These are phyloP conservation scores for Monosporascus sp. DNA, from an alignment of 2,329 filamentous ascomycete genomes.

Conservation along the genomic window DNA sequence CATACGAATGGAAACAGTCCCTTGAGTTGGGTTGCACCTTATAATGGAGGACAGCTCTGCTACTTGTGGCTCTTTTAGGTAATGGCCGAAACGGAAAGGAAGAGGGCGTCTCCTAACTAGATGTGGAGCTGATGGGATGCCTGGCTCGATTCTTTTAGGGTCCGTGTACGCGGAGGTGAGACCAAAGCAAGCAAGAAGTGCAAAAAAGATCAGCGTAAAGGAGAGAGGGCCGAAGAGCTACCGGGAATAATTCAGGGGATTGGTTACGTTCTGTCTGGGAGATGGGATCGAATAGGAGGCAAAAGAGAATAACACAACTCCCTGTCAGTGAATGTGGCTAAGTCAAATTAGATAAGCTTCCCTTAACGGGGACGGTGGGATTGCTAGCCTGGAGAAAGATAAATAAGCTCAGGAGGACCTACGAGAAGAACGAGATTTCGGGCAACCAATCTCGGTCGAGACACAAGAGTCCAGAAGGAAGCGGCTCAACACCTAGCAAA, in stretches of 20 bases:
- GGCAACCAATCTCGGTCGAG: constrained; percentile 5
- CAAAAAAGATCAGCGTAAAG: background rate
- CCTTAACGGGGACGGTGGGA: constrained; percentile 1
- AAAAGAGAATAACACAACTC: background rate
- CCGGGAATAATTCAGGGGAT: background rate
- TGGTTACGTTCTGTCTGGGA: background rate
- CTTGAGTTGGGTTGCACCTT: constrained; percentile 24
- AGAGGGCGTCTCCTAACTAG: constrained; percentile 24
- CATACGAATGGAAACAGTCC: constrained; percentile 24
- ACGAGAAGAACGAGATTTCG: background rate
- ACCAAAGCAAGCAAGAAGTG: background rate
- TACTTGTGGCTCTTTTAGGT: constrained; percentile 31
- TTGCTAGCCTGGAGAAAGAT: constrained; percentile 1
- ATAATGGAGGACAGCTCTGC: constrained; percentile 8
- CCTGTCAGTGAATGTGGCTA: constrained; percentile 3
- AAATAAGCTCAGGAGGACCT: background rate
- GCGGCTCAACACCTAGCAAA: constrained; percentile 21
- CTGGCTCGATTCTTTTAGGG: constrained; percentile 16
- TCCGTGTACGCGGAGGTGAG: background rate
- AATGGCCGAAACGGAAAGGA: constrained; percentile 35
- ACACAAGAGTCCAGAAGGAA: constrained; percentile 10
- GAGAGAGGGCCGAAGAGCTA: background rate
- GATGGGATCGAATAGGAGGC: background rate
- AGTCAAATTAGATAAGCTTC: constrained; percentile 1
- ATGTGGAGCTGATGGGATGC: constrained; percentile 37